Conservation (phyloP, 1,139 yeast species). For the Nakaseomyces kungkrabaensis region DNA sequence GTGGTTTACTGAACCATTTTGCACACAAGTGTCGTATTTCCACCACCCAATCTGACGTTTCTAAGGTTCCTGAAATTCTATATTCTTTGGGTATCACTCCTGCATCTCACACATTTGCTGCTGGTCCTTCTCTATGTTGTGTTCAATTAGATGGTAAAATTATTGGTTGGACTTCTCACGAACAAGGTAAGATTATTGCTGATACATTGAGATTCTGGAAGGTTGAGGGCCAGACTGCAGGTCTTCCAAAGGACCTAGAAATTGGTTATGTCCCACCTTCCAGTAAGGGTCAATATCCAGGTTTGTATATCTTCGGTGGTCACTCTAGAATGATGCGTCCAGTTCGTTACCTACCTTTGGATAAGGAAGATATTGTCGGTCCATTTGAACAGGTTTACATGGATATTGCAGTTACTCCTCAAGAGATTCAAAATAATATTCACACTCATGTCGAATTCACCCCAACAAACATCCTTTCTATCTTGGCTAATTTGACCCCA, state of each 20-base stretch:
- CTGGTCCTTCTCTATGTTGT: conserved; percentile 81
- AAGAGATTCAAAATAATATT: conserved; percentile 69
- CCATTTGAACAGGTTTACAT: conserved; percentile 97
- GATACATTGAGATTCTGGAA: conserved; percentile 91
- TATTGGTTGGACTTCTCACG: conserved; percentile 90
- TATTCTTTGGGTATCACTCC: conserved; percentile 75
- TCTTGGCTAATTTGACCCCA: conserved; percentile 92
- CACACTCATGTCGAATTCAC: conserved; percentile 92
- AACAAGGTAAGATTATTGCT: conserved; percentile 77
- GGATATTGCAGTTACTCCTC: conserved; percentile 92
- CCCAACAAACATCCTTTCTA: conserved; percentile 89
- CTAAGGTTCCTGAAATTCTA: conserved; percentile 55
- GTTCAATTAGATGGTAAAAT: conserved; percentile 90
- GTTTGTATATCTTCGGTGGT: conserved; percentile 83
- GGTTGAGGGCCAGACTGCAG: conserved; percentile 62
- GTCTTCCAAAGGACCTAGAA: conserved; percentile 77
- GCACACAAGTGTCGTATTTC: conserved; percentile 89
- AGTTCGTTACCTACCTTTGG: conserved; percentile 78
- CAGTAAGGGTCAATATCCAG: conserved; percentile 93
- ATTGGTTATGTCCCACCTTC: conserved; percentile 95
- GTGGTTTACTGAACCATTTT: conserved; percentile 95
- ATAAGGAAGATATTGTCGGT: conserved; percentile 78
- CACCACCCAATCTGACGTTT: conserved; percentile 67
- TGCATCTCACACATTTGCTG: conserved; percentile 59
- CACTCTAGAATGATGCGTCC: conserved; percentile 95